Evolutionary conservation across 805 yeast species (phyloP).

Genomic region (Lachancea sp.): DNA sequence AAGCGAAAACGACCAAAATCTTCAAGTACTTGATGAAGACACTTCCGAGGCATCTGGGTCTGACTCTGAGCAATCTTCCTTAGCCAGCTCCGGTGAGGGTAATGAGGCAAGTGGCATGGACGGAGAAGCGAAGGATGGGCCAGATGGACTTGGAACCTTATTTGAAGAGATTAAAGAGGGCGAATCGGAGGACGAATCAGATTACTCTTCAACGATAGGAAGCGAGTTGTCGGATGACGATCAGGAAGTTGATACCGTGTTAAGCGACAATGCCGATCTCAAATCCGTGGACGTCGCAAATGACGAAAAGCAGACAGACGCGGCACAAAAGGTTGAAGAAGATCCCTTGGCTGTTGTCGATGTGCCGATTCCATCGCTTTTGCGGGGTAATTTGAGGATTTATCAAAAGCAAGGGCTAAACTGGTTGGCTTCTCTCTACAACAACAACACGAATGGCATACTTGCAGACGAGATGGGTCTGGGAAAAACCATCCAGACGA

Average conservation of each 20-base stretch:
- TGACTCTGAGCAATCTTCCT: constrained; percentile 5
- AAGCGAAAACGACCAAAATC: constrained; percentile 1
- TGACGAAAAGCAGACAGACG: constrained; percentile 5
- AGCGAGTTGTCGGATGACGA: constrained; percentile 25
- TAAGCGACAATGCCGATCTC: not conserved
- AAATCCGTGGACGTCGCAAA: constrained; percentile 9
- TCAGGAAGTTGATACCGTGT: not conserved
- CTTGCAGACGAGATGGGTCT: constrained; percentile 99
- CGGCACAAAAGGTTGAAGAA: constrained; percentile 3
- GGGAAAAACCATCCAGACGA: constrained; percentile 95
- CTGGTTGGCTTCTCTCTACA: constrained; percentile 92
- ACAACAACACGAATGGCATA: constrained; percentile 90
- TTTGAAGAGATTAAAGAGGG: constrained; percentile 24
- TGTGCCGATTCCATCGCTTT: constrained; percentile 69
- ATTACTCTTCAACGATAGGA: constrained; percentile 22
- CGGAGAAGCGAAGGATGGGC: constrained; percentile 7
- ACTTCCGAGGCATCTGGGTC: constrained; percentile 7
- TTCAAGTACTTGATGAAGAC: not conserved
- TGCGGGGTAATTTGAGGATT: constrained; percentile 78
- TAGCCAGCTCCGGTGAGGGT: constrained; percentile 8
- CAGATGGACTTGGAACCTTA: constrained; percentile 18
- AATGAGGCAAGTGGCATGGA: constrained; percentile 1
- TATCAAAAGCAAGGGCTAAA: constrained; percentile 95
- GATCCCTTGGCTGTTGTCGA: constrained; percentile 46
- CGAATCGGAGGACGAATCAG: constrained; percentile 21